Percentiles rank a stretch among this genome's conserved stretches.
phyloP scores from a whole-genome alignment of 164 flowering plant species.

The Stephania japonica region DNA sequence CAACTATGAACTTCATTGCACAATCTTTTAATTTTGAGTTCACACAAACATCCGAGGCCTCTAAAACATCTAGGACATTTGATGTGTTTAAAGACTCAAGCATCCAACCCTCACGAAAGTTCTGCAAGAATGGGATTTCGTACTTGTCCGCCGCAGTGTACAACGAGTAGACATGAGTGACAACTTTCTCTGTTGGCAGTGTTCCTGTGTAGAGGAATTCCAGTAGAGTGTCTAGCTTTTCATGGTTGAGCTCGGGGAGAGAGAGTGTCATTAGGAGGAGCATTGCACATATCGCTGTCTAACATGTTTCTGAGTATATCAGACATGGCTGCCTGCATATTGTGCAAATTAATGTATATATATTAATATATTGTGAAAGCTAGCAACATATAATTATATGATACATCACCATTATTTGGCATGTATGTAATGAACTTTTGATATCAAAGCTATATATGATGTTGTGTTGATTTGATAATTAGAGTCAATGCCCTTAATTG shows the following conservation, averaged over 20 bases:
- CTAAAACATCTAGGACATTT: conserved; percentile 61
- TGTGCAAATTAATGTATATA: neutral
- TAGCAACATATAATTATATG: neutral
- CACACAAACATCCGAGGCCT: conserved; percentile 56
- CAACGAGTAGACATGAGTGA: conserved; percentile 49
- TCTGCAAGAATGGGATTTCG: conserved; percentile 53
- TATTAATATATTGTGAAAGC: neutral
- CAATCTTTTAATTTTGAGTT: conserved; percentile 45
- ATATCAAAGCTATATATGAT: neutral
- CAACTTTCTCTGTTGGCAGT: conserved; percentile 38
- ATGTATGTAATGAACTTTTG: neutral
- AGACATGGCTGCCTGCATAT: conserved; percentile 65
- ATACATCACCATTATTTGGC: neutral
- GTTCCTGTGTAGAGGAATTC: conserved; percentile 72
- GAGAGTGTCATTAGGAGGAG: conserved; percentile 48
- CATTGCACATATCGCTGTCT: conserved; percentile 71
- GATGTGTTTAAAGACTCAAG: conserved; percentile 36
- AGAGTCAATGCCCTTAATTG: no score
- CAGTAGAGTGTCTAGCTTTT: conserved; percentile 64
- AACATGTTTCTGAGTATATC: conserved; percentile 65
- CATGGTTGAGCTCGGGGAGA: conserved; percentile 56
- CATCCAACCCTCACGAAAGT: conserved; percentile 50
- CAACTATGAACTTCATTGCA: conserved; percentile 51
- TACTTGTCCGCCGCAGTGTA: conserved; percentile 72
- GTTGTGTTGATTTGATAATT: neutral